These are phyloP conservation scores for Phytophthora quininea DNA, from an alignment of 352 stramenopile species.

Conservation along the genomic window DNA sequence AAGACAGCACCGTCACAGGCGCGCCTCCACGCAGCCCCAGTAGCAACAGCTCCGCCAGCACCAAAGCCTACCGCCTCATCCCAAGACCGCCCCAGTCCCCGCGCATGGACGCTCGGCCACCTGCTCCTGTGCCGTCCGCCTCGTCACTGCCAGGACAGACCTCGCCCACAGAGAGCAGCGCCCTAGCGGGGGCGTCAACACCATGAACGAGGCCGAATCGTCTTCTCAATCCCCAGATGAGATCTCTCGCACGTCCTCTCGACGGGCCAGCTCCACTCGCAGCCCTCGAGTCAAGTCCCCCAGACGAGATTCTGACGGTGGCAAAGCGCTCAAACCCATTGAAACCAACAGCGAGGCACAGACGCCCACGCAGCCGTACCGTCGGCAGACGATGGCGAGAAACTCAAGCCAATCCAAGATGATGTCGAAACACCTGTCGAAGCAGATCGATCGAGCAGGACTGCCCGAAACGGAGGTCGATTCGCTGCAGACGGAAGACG, in stretches of 20 bases:
- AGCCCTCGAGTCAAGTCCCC: not conserved
- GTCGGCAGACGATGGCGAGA: slow-evolving; percentile 13
- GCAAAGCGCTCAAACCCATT: too few species aligned
- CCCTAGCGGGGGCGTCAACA: not conserved
- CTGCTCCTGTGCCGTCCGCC: not conserved
- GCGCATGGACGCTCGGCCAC: not conserved
- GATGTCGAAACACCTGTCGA: slow-evolving; percentile 29
- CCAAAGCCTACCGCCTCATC: slow-evolving; percentile 4
- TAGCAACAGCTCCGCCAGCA: not conserved
- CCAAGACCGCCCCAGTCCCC: not conserved
- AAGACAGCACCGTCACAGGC: slow-evolving; percentile 14
- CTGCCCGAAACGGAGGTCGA: not conserved
- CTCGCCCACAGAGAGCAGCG: not conserved
- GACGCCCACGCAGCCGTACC: slow-evolving; percentile 3
- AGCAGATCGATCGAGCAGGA: not conserved
- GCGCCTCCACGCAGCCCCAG: not conserved
- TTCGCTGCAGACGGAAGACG: not conserved
- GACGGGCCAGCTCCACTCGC: not conserved
- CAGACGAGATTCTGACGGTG: not conserved
- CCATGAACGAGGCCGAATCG: not conserved
- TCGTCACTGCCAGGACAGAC: not conserved
- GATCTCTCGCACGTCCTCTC: not conserved
- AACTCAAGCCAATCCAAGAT: slow-evolving; percentile 9
- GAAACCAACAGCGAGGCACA: too few species aligned
- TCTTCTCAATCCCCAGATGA: not conserved